Evolutionary conservation across 305 asterid species (phyloP), one percentile per base, ranked within the genome.

Genomic region (Solanum chacoense): DNA sequence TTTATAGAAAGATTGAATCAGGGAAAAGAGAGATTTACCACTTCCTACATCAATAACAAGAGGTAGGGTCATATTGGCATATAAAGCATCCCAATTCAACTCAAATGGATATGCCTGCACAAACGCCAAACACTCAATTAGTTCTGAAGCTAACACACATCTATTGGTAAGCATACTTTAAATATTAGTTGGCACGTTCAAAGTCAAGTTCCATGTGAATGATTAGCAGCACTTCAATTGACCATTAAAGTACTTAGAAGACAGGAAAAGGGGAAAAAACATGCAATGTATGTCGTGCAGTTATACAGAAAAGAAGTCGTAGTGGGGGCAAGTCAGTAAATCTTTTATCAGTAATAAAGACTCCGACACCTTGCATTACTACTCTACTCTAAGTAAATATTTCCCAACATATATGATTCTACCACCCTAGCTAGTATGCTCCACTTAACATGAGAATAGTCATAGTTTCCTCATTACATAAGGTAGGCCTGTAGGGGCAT

Each of bases 11-110:
- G 22, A 73, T 29, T 31, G 36, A 73, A 42, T 31, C 28, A 40
- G 84, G 74, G 79, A 2, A 81, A 85, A 37, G 87, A 35, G 84
- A 88, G 74, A 89, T 80, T 90, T 95, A 97, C 99, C 98, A 87
- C 99, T 94, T 93, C 99, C 99, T 35, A 97, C 84, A 88, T 97
- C 99, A 87, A 97, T 96, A 88, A 92, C 95, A 89, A 97, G 94
- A 88, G 98, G 95, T 85, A 74, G 92, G 87, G 88, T 88, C 86
- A 97, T 96, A 92, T 93, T 94, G 91, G 89, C 88, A 90, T 93
- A 97, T 59, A 86, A 81, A 37, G 85, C 89, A 90, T 91, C 90
- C 99, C 99, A 97, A 81, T 94, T 91, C 59, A 94, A 91, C 90
- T 85, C 92, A 91, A 91, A 96, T 13, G 98, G 96, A 90, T 95